These are phyloP conservation scores for Dothistroma pini DNA, from an alignment of 2,329 filamentous ascomycete genomes.

Conservation along the genomic window DNA sequence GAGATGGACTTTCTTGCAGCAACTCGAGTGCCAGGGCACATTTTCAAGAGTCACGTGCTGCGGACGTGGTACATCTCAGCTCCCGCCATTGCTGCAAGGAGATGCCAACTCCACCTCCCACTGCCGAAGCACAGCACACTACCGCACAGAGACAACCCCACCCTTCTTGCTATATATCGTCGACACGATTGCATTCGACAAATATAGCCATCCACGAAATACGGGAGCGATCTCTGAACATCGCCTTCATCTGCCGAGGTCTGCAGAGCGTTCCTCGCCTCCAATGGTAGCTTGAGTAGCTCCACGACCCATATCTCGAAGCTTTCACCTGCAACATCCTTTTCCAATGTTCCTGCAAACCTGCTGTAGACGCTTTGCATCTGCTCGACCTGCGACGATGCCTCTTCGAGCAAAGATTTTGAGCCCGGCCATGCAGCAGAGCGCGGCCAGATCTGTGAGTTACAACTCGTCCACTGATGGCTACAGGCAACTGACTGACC, in stretches of 20 bases:
- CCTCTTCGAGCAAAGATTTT: slow-evolving; percentile 65
- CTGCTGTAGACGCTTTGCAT: slow-evolving; percentile 38
- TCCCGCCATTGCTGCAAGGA: neutral
- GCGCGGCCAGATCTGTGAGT: slow-evolving; percentile 20
- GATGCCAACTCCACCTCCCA: neutral
- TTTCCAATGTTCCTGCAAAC: slow-evolving; percentile 46
- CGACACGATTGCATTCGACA: neutral
- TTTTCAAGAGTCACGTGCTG: slow-evolving; percentile 5
- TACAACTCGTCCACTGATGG: slow-evolving; percentile 3
- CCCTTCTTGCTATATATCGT: neutral
- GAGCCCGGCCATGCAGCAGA: slow-evolving; percentile 21
- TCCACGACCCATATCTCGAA: slow-evolving; percentile 2
- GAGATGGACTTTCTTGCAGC: neutral
- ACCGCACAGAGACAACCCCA: neutral
- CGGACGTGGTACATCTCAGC: neutral
- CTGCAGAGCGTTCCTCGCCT: neutral
- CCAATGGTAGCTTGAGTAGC: slow-evolving; percentile 16
- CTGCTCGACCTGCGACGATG: slow-evolving; percentile 55
- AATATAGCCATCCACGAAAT: neutral
- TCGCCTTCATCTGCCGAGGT: slow-evolving; percentile 3
- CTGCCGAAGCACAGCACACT: neutral
- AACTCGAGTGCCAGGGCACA: neutral
- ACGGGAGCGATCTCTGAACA: neutral
- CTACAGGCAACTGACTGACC: slow-evolving; percentile 31
- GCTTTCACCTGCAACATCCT: neutral